Evolutionary conservation across 345 rosid species (phyloP).

Genomic region (Odontarrhena argentea): DNA sequence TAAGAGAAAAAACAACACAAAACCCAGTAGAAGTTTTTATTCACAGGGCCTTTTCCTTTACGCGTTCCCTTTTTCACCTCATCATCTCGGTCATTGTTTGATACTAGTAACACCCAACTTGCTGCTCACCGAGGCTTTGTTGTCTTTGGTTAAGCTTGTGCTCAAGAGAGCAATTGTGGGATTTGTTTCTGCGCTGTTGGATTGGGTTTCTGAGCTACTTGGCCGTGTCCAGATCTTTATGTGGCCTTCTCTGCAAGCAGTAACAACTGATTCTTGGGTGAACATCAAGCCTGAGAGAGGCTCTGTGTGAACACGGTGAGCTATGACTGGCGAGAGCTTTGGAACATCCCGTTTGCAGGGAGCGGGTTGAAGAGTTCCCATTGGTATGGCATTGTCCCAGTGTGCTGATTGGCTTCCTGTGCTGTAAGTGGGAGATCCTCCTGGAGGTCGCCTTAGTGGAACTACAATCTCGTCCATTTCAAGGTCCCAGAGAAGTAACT

Average conservation of each 20-base stretch:
- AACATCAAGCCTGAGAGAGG: slow-evolving; percentile 92
- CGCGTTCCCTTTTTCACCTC: slow-evolving; percentile 25
- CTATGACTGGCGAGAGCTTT: slow-evolving; percentile 82
- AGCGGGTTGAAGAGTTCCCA: slow-evolving; percentile 90
- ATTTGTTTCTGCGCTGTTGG: slow-evolving; percentile 56
- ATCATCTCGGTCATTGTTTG: slow-evolving; percentile 54
- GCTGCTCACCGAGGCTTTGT: slow-evolving; percentile 58
- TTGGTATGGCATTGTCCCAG: slow-evolving; percentile 81
- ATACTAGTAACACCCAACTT: slow-evolving; percentile 62
- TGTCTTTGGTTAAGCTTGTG: slow-evolving; percentile 61
- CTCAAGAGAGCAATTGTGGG: slow-evolving; percentile 41
- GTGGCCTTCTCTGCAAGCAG: slow-evolving; percentile 93
- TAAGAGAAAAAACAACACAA: slow-evolving; percentile 1
- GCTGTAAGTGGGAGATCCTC: slow-evolving; percentile 96
- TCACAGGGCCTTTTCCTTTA: slow-evolving; percentile 37
- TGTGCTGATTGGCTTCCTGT: slow-evolving; percentile 98
- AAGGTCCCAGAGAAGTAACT: slow-evolving; percentile 94
- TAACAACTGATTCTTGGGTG: slow-evolving; percentile 85
- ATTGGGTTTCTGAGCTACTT: slow-evolving; percentile 57
- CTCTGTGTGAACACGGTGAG: slow-evolving; percentile 90
- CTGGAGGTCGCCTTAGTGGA: slow-evolving; percentile 86
- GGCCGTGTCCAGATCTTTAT: slow-evolving; percentile 97
- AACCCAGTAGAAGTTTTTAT: slow-evolving; percentile 35
- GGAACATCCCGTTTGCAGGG: slow-evolving; percentile 94
- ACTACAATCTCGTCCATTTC: slow-evolving; percentile 98